A percentile compares a stretch with the other conserved stretches of the same genome.
phyloP scores from a whole-genome alignment of 148 eudicot genomes.

The Chenopodium album region DNA sequence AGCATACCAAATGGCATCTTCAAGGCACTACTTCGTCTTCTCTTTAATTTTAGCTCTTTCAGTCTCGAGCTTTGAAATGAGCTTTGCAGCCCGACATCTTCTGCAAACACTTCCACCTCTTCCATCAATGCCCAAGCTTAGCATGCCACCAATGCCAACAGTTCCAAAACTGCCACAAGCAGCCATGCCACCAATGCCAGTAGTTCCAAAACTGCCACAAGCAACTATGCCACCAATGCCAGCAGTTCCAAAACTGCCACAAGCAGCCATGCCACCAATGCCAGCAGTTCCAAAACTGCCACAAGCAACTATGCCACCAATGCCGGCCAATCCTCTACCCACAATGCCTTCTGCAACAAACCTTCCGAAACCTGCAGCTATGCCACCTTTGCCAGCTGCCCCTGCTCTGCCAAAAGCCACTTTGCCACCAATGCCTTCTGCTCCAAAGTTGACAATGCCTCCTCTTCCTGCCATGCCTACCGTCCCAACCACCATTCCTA shows the following conservation, averaged over 20 bases:
- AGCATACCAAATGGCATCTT: slow-evolving; percentile 18
- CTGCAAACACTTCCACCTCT: slow-evolving; percentile 35
- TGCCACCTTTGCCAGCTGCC: slow-evolving; percentile 15
- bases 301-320: slow-evolving; percentile 11
- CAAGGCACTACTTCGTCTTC: slow-evolving; percentile 21
- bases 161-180: slow-evolving; percentile 7
- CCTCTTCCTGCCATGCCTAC: slow-evolving; percentile 27
- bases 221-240: slow-evolving; percentile 18
- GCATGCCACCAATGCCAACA: slow-evolving; percentile 16
- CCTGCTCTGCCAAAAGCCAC: not conserved
- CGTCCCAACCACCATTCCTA: slow-evolving; percentile 5
- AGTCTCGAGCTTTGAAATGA: slow-evolving; percentile 24
- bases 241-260: slow-evolving; percentile 1
- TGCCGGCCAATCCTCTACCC: slow-evolving; percentile 8
- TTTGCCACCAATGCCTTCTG: slow-evolving; percentile 12
- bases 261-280: slow-evolving; percentile 15
- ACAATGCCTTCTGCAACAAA: slow-evolving; percentile 27
- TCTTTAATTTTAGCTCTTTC: slow-evolving; percentile 22
- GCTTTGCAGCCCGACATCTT: slow-evolving; percentile 29
- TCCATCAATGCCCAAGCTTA: slow-evolving; percentile 27
- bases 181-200: slow-evolving; percentile 13
- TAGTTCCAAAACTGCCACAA: not conserved
- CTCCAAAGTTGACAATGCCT: slow-evolving; percentile 22
- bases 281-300: slow-evolving; percentile 11
- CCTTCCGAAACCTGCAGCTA: slow-evolving; percentile 1